Percentiles rank a stretch among this genome's conserved stretches.
phyloP scores from a whole-genome alignment of 208 protist genomes.

The Trichomonas vaginalis region DNA sequence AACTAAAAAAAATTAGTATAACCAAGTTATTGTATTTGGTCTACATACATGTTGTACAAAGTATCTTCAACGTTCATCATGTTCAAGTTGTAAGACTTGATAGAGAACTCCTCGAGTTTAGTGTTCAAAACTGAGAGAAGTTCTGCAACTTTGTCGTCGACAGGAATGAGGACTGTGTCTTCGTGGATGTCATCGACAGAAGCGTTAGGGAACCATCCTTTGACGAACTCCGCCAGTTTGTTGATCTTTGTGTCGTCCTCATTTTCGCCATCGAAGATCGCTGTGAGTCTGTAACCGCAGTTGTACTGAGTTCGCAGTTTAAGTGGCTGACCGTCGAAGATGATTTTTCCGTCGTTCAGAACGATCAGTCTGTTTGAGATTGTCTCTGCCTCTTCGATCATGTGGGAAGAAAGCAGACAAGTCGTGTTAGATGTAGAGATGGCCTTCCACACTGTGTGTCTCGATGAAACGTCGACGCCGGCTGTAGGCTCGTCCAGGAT shows the following conservation, averaged over 20 bases:
- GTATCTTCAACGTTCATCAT: neutral
- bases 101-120: neutral
- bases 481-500: neutral
- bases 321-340: neutral
- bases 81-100: neutral
- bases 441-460: neutral
- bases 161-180: neutral
- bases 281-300: neutral
- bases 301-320: neutral
- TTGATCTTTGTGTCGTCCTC: neutral
- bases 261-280: neutral
- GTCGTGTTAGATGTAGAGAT: neutral
- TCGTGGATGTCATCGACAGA: neutral
- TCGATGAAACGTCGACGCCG: neutral
- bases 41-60: neutral
- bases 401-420: neutral
- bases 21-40: too few relatives aligned
- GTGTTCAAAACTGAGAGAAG: neutral
- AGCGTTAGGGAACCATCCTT: neutral
- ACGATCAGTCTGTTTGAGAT: neutral
- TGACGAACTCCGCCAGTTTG: neutral
- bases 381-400: neutral
- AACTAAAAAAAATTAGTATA: too few relatives aligned
- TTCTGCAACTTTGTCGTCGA: neutral
- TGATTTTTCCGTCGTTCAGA: neutral